Percentiles rank a stretch among this genome's conserved stretches.
Conservation (phyloP, 2,329 filamentous ascomycete genomes). For the Anthostomella pinea region DNA sequence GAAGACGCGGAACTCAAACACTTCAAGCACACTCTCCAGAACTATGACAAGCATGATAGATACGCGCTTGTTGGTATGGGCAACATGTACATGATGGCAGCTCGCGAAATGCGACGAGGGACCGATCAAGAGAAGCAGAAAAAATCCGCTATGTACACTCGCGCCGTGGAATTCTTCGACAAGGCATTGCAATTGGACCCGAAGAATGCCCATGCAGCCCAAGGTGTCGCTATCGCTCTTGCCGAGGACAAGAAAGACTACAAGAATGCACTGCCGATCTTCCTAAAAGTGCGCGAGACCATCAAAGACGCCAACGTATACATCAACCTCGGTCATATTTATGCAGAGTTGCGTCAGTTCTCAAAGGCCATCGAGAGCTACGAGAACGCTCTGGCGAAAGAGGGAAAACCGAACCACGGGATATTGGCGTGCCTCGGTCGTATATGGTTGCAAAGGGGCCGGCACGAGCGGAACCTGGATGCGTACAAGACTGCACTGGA, state of each 20-base stretch:
- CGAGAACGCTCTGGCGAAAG: constrained; percentile 77
- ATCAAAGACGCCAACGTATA: constrained; percentile 84
- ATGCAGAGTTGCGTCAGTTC: constrained; percentile 85
- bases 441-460: constrained; percentile 80
- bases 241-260: constrained; percentile 93
- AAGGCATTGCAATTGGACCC: constrained; percentile 94
- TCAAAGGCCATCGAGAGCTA: constrained; percentile 93
- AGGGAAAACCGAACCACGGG: constrained; percentile 69
- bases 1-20: constrained; percentile 92
- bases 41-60: constrained; percentile 96
- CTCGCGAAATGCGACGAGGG: constrained; percentile 90
- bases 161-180: constrained; percentile 97
- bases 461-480: constrained; percentile 56
- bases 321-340: constrained; percentile 91
- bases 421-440: constrained; percentile 85
- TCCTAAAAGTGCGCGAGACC: constrained; percentile 87
- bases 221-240: constrained; percentile 90
- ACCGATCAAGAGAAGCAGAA: constrained; percentile 90
- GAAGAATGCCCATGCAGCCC: constrained; percentile 92
- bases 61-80: constrained; percentile 97
- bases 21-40: constrained; percentile 93
- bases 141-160: constrained; percentile 79
- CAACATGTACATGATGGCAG: constrained; percentile 81
- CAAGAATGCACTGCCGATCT: constrained; percentile 77
- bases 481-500: constrained; percentile 56